Evolutionary conservation across 352 stramenopile genomes (phyloP).

Genomic region (Globisporangium uncinulatum): DNA sequence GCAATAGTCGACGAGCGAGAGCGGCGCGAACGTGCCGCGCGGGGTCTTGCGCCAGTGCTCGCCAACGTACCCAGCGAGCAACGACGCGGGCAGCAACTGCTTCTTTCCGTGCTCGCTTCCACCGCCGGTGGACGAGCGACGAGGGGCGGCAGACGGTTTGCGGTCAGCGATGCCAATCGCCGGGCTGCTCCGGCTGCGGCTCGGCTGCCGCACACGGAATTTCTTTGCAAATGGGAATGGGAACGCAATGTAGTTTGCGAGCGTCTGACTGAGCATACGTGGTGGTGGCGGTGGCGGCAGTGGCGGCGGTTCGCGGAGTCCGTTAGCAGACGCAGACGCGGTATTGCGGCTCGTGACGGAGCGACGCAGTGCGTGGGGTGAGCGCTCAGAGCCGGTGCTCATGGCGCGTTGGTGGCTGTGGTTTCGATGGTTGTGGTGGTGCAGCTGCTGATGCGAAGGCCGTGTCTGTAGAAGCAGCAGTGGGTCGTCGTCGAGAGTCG

Average conservation of each 20-base stretch:
- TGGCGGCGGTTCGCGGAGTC: background rate
- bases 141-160: background rate
- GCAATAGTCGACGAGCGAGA: slow-evolving; percentile 54
- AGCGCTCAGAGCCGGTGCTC: background rate
- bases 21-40: slow-evolving; percentile 29
- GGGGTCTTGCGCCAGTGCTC: slow-evolving; percentile 44
- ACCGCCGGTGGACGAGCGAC: background rate
- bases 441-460: background rate
- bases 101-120: slow-evolving; percentile 2
- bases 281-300: slow-evolving; percentile 9
- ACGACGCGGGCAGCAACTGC: slow-evolving; percentile 3
- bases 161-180: background rate
- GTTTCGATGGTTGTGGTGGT: background rate
- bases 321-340: slow-evolving; percentile 19
- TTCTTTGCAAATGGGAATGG: slow-evolving; percentile 69
- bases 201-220: slow-evolving; percentile 11
- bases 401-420: background rate
- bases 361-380: background rate
- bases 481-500: slow-evolving; percentile 48
- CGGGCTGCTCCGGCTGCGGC: slow-evolving; percentile 5
- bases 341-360: slow-evolving; percentile 16
- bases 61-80: slow-evolving; percentile 30
- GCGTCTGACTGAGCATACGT: slow-evolving; percentile 38
- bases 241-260: slow-evolving; percentile 74
- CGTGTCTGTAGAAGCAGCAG: slow-evolving; percentile 13